Base-by-base conservation (phyloP, 441 rosid species). In the Francoa sonchifolia region DNA sequence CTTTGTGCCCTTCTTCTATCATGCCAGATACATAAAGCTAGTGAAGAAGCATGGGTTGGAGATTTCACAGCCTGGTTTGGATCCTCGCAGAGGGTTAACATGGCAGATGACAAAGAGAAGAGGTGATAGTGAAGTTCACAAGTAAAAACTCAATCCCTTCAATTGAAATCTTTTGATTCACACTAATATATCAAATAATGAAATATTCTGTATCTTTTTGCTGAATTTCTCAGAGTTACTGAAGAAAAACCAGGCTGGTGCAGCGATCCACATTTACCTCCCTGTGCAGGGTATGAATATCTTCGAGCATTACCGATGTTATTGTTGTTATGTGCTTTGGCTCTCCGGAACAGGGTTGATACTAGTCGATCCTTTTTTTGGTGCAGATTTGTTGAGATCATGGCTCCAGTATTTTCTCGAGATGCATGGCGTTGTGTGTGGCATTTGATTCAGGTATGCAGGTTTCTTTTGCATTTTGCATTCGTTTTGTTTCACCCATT, bases 391-490 rank as follows among this genome's bases (percentile, higher is more conserved):
- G 87, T 92, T 10, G 99, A 92, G 71, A 92, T 92, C 34, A 92
- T 92, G 99, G 99, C 95, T 64, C 90, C 99, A 2, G 99, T 87
- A 8, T 92, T 92, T 63, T 83, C 99, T 13, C 73, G 81, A 50
- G 79, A 73, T 40, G 95, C 87, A 3, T 92, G 99, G 97, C 89
- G 95, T 44, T 92, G 99, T 48, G 88, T 87, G 27, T 92, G 99
- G 99, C 66, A 92, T 68, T 65, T 92, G 95, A 73, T 92, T 56
- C 99, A 92, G 96, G 96, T 81, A 47, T 10, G 8, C 28, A 44
- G 40, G n/a, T 22, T 14, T 45, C 14, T 23, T 27, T 13, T 13
- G 16, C 11, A 10, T 30, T 21, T 43, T 37, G 34, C 16, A 3
- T 16, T 20, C 11, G 6, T 14, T 25, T 30, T 15, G 22, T 39